A percentile compares a stretch with the other conserved stretches of the same genome.
These are phyloP conservation scores for Zygnema cylindricum DNA, from an alignment of 139 green algal genomes.

Conservation along the genomic window DNA sequence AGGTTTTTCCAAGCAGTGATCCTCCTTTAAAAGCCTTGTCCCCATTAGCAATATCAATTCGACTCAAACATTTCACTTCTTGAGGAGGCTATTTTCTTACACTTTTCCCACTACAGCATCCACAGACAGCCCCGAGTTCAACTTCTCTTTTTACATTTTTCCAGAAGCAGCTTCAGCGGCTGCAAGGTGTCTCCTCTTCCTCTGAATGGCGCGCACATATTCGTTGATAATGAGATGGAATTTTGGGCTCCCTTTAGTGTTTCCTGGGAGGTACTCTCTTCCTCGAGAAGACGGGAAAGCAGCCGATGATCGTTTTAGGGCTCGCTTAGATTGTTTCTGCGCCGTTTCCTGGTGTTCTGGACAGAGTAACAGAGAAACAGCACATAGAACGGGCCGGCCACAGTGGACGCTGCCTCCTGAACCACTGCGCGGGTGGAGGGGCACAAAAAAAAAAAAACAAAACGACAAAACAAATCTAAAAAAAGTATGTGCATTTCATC, in stretches of 20 bases:
- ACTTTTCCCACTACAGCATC: too few species aligned
- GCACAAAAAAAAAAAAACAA: neutral
- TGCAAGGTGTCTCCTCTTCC: constrained; percentile 1
- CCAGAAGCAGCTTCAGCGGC: neutral
- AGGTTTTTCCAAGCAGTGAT: too few species aligned
- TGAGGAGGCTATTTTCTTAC: neutral
- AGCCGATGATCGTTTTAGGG: neutral
- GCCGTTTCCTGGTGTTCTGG: constrained; percentile 23
- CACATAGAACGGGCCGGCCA: constrained; percentile 26
- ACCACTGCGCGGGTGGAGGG: neutral
- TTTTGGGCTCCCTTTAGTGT: constrained; percentile 6
- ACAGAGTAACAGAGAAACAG: constrained; percentile 6
- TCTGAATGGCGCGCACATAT: constrained; percentile 31
- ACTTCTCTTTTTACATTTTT: neutral
- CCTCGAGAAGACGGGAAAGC: neutral
- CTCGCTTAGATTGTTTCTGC: constrained; percentile 2
- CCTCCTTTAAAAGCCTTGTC: too few species aligned
- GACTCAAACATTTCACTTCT: neutral
- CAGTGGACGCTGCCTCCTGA: neutral
- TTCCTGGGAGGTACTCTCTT: neutral
- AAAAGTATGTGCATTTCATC: too few species aligned
- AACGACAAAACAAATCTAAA: neutral
- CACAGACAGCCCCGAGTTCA: neutral
- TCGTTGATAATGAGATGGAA: constrained; percentile 40
- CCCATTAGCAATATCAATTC: neutral